phyloP scores from a whole-genome alignment of 441 rosid species.

The Cnidoscolus chayamansa region DNA sequence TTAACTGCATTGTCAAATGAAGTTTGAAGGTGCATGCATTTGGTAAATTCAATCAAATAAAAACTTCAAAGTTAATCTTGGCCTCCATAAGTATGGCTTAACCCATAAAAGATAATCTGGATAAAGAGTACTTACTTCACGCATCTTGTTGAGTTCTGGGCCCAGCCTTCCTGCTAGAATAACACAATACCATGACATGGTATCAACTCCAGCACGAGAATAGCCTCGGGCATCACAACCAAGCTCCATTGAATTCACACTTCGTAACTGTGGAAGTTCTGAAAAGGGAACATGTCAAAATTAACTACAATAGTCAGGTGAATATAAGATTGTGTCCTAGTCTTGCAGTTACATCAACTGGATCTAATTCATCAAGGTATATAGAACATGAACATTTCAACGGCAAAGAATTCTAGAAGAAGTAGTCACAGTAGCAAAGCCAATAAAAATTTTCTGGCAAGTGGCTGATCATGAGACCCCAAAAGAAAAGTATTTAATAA shows the following conservation, averaged over 20 bases:
- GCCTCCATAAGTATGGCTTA: not conserved
- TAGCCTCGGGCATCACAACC: slow-evolving; percentile 94
- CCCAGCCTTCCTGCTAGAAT: slow-evolving; percentile 90
- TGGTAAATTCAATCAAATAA: not conserved
- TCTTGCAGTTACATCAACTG: slow-evolving; percentile 2
- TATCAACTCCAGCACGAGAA: slow-evolving; percentile 84
- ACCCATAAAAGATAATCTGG: slow-evolving; percentile 19
- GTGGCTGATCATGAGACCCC: not conserved
- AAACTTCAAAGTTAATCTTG: not conserved
- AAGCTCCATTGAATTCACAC: slow-evolving; percentile 78
- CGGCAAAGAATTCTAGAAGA: not conserved
- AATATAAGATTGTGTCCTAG: not conserved
- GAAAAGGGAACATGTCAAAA: slow-evolving; percentile 24
- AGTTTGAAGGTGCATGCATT: not conserved
- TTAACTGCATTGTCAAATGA: not conserved
- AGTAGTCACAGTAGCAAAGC: not conserved
- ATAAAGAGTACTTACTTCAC: slow-evolving; percentile 58
- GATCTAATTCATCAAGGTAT: slow-evolving; percentile 4
- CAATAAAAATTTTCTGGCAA: not conserved
- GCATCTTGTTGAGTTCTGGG: slow-evolving; percentile 81
- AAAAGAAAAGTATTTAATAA: not conserved
- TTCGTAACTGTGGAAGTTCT: slow-evolving; percentile 90
- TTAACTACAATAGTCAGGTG: slow-evolving; percentile 13
- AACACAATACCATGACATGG: slow-evolving; percentile 83
- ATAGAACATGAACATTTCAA: not conserved